Percentiles rank a stretch among this genome's conserved stretches.
Conservation (phyloP, 2,329 filamentous ascomycete species). For the Didymella keratinophila region DNA sequence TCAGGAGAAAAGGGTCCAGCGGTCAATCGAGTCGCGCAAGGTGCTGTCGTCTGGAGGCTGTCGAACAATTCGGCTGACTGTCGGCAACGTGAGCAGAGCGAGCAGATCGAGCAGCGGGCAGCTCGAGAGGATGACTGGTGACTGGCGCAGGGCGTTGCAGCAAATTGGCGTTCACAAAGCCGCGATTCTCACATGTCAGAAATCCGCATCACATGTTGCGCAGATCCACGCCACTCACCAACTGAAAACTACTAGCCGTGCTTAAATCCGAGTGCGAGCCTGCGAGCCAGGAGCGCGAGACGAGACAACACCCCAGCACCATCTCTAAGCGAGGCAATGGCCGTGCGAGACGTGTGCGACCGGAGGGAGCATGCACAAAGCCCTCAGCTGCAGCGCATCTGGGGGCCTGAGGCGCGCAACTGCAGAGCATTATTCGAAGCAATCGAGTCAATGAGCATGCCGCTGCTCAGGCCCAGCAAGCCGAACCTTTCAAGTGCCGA, state of each 20-base stretch:
- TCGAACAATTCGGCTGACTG: not conserved
- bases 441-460: too few relatives aligned
- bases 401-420: too few relatives aligned
- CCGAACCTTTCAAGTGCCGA: too few relatives aligned
- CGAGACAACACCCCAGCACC: not conserved
- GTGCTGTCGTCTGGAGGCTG: not conserved
- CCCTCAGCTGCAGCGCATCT: not conserved
- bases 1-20: slow-evolving; percentile 14
- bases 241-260: slow-evolving; percentile 19
- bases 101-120: slow-evolving; percentile 6
- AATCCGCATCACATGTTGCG: slow-evolving; percentile 30
- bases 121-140: not conserved
- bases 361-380: too few relatives aligned
- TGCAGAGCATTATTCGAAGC: too few relatives aligned
- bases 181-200: slow-evolving; percentile 36
- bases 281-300: too few relatives aligned
- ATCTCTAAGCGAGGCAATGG: slow-evolving; percentile 7
- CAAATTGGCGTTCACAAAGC: slow-evolving; percentile 30
- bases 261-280: slow-evolving; percentile 4
- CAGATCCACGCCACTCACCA: slow-evolving; percentile 26
- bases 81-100: slow-evolving; percentile 18
- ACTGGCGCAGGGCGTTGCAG: slow-evolving; percentile 15
- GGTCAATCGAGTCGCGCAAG: slow-evolving; percentile 10
- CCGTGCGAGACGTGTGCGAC: not conserved
- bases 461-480: too few relatives aligned